Base-by-base conservation (phyloP, 2,329 filamentous ascomycete genomes). In the Chaetomium sp. region DNA sequence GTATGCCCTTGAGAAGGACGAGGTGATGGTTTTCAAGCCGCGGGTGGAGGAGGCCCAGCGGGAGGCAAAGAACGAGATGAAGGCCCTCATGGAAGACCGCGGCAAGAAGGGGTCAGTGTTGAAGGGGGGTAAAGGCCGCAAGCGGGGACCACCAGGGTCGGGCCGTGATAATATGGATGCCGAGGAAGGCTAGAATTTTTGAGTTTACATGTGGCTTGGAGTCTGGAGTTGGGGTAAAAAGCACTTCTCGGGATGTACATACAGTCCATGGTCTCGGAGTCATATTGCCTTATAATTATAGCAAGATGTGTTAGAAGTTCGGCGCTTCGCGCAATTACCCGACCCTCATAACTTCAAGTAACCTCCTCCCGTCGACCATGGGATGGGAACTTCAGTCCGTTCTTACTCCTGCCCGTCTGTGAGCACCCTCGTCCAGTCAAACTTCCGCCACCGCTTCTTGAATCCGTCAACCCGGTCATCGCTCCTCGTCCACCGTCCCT, bases 361-460 rank as follows among this genome's bases (percentile, higher is more conserved):
- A 19, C 14, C 33, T n/a, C 9, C 33, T 19, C n/a, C 19, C 27
- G 40, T 4, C 40, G 11, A 40, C n/a, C n/a, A n/a, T n/a, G n/a
- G 8, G 1, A 12, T 43, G 12, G 19, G 27, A n/a, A 37, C 36
- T 41, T 35, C 4, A 32, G 6, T 14, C 10, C n/a, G 1, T 9
- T 32, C 4, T 38, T 49, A 49, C 19, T 52, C 49, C 38, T n/a
- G 43, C 1, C 61, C 67, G 14, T 79, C 76, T 1, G 74, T 69
- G 40, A 86, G 65, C 43, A 85, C 76, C 58, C 81, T 73, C 1
- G 83, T 86, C 81, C 94, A 99, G 75, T 99, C 94, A 75, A 94
- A 96, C 73, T 91, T 91, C 63, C 82, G 82, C 94, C 94, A 99
- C 46, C 82, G 79, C 74, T 86, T 92, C 74, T 82, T 86, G 67